Evolutionary conservation across 2,329 filamentous ascomycete species (phyloP), one percentile per base, ranked within the genome.

Genomic region (Aureobasidium subglaciale): DNA sequence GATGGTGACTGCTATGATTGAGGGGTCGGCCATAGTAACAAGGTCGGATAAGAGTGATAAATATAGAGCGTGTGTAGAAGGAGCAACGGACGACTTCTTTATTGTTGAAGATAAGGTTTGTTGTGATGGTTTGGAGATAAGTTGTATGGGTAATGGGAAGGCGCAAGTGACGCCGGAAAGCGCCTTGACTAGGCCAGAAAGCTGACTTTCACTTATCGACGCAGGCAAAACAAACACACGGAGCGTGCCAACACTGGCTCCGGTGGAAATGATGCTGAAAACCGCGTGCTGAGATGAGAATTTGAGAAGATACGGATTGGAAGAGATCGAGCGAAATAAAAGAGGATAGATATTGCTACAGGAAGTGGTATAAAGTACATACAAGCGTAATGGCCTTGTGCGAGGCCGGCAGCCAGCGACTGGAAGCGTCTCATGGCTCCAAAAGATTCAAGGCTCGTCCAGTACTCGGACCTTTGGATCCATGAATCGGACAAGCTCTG

Each of bases 301-400:
- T 24, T 9, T 48, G 20, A 18, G 30, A 34, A 25, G 9, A 16
- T n/a, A n/a, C n/a, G n/a, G n/a, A n/a, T n/a, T n/a, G 35, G 20
- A 48, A 25, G 25, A 25, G 20, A 32, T 15, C n/a, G n/a, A n/a
- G n/a, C n/a, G n/a, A n/a, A n/a, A n/a, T n/a, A n/a, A 10, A 45
- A 25, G 42, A 45, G 25, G n/a, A 50, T 24, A 32, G 48, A 41
- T 53, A 53, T 41, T 53, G 48, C 48, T 53, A 53, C 48, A 53
- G 38, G 32, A 50, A 50, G 32, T 50, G 46, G 46, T 50, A 50
- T 50, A 50, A 35, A 24, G 46, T 50, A 50, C 46, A 50, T 50
- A 50, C 46, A n/a, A 13, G 20, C 46, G n/a, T 38, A 34, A 38
- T 27, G 10, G 18, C 1, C 9, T 18, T 11, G 11, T 5, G 16